These are phyloP conservation scores for Pichia inconspicua DNA, from an alignment of 1,139 yeast genomes.

Conservation along the genomic window DNA sequence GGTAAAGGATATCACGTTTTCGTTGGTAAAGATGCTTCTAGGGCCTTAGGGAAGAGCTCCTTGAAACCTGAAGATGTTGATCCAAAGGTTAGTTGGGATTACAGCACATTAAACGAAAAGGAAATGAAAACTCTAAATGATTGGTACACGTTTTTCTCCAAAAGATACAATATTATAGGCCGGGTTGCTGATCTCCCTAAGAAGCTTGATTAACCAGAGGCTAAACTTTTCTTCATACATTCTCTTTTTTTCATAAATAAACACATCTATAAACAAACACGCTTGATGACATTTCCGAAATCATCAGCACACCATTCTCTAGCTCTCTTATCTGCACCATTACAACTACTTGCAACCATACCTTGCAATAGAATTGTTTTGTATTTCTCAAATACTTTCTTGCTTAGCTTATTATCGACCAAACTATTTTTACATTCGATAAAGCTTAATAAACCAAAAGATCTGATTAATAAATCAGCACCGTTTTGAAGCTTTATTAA, in stretches of 20 bases:
- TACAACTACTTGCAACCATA: constrained; percentile 34
- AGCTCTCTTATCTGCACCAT: constrained; percentile 45
- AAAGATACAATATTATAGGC: constrained; percentile 40
- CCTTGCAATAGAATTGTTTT: constrained; percentile 42
- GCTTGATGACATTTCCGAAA: constrained; percentile 34
- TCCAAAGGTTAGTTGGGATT: constrained; percentile 36
- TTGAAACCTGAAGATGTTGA: constrained; percentile 41
- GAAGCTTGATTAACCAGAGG: not conserved
- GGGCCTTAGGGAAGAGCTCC: constrained; percentile 57
- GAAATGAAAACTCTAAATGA: constrained; percentile 46
- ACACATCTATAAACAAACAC: constrained; percentile 9
- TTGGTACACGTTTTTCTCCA: constrained; percentile 50
- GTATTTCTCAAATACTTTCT: constrained; percentile 30
- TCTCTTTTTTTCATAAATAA: not conserved
- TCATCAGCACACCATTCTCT: constrained; percentile 56
- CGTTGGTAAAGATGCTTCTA: constrained; percentile 70
- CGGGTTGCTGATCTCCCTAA: constrained; percentile 25
- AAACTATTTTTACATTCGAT: constrained; percentile 36
- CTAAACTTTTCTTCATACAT: not conserved
- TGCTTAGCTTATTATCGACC: constrained; percentile 15
- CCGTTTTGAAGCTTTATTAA: constrained; percentile 55
- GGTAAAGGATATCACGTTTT: constrained; percentile 66
- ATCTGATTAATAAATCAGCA: constrained; percentile 50
- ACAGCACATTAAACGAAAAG: constrained; percentile 41
- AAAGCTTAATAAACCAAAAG: constrained; percentile 50